Percentiles rank a stretch among this genome's conserved stretches.
These are phyloP conservation scores for Penicillium verrucosum DNA, from an alignment of 2,329 filamentous ascomycete species.

Conservation along the genomic window DNA sequence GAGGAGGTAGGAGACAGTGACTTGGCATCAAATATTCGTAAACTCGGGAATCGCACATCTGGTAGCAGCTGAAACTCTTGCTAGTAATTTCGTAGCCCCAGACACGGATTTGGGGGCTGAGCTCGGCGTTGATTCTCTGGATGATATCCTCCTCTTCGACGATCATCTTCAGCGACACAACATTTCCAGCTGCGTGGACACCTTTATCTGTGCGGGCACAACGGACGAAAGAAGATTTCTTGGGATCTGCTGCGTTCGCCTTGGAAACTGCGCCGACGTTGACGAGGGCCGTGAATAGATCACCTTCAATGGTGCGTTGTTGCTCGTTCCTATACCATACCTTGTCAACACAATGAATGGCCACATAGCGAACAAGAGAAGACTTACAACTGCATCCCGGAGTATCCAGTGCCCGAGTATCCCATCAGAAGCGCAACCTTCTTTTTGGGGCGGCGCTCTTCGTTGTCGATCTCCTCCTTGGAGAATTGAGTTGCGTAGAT, in stretches of 20 bases:
- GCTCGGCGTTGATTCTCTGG: constrained; percentile 80
- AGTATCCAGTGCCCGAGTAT: constrained; percentile 94
- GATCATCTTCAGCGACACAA: constrained; percentile 93
- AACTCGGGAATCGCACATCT: constrained; percentile 89
- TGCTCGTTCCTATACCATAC: constrained; percentile 45
- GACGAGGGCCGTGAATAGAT: constrained; percentile 89
- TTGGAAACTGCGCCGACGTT: constrained; percentile 91
- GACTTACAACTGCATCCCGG: constrained; percentile 81
- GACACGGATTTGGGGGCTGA: constrained; percentile 85
- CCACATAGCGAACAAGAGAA: not conserved
- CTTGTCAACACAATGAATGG: not conserved
- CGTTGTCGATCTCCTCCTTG: constrained; percentile 81
- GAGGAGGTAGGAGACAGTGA: constrained; percentile 86
- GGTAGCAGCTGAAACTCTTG: constrained; percentile 90
- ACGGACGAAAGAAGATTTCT: constrained; percentile 89
- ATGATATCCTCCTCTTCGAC: constrained; percentile 86
- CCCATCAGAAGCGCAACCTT: constrained; percentile 96
- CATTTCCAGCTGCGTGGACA: constrained; percentile 91
- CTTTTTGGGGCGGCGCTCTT: constrained; percentile 84
- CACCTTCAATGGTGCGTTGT: constrained; percentile 92
- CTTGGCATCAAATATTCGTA: constrained; percentile 97
- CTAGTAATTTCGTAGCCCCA: constrained; percentile 92
- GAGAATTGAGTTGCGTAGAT: constrained; percentile 60
- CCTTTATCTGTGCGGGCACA: constrained; percentile 97
- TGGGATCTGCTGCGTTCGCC: constrained; percentile 92